Conservation (phyloP, 306 rosid species). For the Lathyrus sativus region DNA sequence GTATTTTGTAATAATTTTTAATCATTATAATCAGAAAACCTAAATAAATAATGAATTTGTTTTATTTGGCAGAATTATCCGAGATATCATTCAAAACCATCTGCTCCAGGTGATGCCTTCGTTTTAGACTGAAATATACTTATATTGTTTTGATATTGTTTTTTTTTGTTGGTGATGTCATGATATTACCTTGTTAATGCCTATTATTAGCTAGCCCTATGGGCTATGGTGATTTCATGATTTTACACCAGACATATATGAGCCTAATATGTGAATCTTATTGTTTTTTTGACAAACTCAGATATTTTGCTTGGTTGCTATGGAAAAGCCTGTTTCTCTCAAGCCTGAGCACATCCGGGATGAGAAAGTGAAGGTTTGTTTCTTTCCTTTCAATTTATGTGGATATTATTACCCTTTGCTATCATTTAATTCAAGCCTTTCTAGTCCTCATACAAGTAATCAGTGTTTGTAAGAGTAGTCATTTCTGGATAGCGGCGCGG, state of each 20-base stretch:
- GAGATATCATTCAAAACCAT: conserved; percentile 97
- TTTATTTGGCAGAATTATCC: conserved; percentile 73
- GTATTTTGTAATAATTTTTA: conserved; percentile 18
- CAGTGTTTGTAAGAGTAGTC: too few species aligned
- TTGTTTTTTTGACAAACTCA: conserved; percentile 45
- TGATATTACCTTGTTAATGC: not conserved
- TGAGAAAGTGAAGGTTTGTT: conserved; percentile 94
- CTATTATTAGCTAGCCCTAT: conserved; percentile 9
- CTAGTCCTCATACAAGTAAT: too few species aligned
- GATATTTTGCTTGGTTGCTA: conserved; percentile 93
- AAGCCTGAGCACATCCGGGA: conserved; percentile 94
- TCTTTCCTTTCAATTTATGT: too few species aligned
- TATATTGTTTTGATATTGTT: too few species aligned
- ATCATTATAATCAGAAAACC: conserved; percentile 25
- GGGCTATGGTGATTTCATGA: not conserved
- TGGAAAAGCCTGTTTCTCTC: conserved; percentile 95
- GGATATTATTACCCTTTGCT: too few species aligned
- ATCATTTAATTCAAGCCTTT: too few species aligned
- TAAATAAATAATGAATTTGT: conserved; percentile 8
- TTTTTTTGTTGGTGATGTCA: not conserved
- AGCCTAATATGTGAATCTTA: conserved; percentile 26
- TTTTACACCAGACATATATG: conserved; percentile 11
- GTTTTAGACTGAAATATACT: conserved; percentile 30
- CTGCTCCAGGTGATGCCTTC: conserved; percentile 78
- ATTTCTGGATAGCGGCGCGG: too few species aligned